phyloP scores from a whole-genome alignment of 495 filamentous ascomycete species.

The Hypoxylon crocopeplum region DNA sequence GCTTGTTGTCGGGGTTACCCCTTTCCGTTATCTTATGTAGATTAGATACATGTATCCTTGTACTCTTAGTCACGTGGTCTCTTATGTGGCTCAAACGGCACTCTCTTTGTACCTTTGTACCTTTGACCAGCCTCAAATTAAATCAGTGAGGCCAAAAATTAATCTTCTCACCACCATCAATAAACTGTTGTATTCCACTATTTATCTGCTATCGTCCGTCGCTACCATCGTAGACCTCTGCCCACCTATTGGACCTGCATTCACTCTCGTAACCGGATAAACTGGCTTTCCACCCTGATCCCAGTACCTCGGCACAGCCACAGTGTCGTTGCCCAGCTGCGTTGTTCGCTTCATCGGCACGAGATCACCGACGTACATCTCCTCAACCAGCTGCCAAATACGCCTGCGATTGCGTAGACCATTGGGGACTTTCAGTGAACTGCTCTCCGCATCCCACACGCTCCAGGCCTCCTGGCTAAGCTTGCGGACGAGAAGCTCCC shows the following conservation, averaged over 20 bases:
- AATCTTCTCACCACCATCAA: too few species aligned
- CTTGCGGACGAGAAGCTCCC: constrained; percentile 26
- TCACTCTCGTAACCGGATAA: constrained; percentile 10
- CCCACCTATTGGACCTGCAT: constrained; percentile 3
- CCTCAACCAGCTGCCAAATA: constrained; percentile 13
- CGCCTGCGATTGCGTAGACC: constrained; percentile 17
- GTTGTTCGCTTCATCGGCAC: constrained; percentile 7
- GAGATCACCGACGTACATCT: constrained; percentile 23
- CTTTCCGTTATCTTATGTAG: too few species aligned
- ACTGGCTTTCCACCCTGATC: constrained; percentile 1
- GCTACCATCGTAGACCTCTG: too few species aligned
- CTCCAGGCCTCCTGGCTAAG: constrained; percentile 22
- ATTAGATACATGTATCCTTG: too few species aligned
- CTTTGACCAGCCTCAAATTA: too few species aligned
- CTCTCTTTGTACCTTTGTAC: too few species aligned
- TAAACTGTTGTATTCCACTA: too few species aligned
- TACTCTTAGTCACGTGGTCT: too few species aligned
- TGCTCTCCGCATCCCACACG: constrained; percentile 21
- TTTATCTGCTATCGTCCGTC: too few species aligned
- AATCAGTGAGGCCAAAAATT: too few species aligned
- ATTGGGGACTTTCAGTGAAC: constrained; percentile 16
- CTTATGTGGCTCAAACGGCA: too few species aligned
- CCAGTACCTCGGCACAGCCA: constrained; percentile 20
- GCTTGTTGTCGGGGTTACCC: too few species aligned
- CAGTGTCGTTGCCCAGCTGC: not conserved